Conservation (phyloP, 352 stramenopile species). For the Phytophthora aleatoria region DNA sequence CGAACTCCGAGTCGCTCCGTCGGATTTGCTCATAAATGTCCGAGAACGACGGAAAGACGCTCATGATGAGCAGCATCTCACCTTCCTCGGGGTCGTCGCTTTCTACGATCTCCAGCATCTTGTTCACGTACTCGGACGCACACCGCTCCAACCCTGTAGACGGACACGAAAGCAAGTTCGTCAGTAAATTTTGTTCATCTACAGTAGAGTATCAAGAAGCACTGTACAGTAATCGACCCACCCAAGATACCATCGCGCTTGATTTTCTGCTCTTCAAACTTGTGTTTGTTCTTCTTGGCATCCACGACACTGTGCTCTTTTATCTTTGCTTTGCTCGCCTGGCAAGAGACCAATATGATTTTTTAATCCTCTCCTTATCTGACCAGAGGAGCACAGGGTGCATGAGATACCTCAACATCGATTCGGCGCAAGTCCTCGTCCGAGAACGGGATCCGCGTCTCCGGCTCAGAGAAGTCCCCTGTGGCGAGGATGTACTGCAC, state of each 20-base stretch:
- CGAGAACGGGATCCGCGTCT: constrained; percentile 88
- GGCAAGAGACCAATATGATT: constrained; percentile 38
- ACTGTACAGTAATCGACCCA: constrained; percentile 21
- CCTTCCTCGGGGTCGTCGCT: constrained; percentile 78
- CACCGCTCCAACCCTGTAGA: constrained; percentile 10
- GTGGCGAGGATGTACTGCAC: constrained; percentile 90
- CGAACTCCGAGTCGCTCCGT: constrained; percentile 76
- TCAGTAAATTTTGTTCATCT: constrained; percentile 7
- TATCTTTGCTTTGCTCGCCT: constrained; percentile 72
- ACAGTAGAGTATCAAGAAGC: too few relatives aligned
- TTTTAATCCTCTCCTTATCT: constrained; percentile 36
- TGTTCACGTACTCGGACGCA: constrained; percentile 84
- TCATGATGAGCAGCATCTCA: constrained; percentile 83
- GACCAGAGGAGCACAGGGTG: constrained; percentile 31
- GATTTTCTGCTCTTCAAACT: constrained; percentile 82
- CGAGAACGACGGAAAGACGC: constrained; percentile 88
- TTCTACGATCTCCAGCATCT: constrained; percentile 88
- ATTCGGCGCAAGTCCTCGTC: constrained; percentile 81
- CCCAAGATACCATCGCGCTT: constrained; percentile 83
- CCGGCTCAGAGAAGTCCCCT: constrained; percentile 88
- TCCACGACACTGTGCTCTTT: constrained; percentile 69
- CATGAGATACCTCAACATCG: constrained; percentile 61
- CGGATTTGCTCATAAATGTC: constrained; percentile 88
- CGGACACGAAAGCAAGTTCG: background rate
- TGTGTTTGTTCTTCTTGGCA: constrained; percentile 77